These are phyloP conservation scores for Arachnomyces sp. DNA, from an alignment of 2,329 filamentous ascomycete species.

Conservation along the genomic window DNA sequence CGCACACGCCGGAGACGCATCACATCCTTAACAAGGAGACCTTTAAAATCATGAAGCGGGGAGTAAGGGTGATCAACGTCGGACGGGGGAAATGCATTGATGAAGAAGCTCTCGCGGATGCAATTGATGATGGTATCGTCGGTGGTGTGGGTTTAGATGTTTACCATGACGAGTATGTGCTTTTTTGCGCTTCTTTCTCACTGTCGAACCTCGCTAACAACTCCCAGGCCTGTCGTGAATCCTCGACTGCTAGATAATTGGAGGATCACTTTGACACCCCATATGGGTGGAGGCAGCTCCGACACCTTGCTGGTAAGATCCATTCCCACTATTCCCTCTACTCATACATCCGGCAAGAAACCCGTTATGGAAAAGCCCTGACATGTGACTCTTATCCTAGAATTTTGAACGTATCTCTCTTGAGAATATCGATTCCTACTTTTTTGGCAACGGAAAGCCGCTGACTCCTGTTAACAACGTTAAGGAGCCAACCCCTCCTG, in stretches of 20 bases:
- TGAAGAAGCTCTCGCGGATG: conserved; percentile 63
- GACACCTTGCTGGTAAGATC: conserved; percentile 10
- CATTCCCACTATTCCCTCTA: too few species aligned
- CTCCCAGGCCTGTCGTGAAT: conserved; percentile 10
- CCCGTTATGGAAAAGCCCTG: too few species aligned
- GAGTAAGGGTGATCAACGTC: conserved; percentile 67
- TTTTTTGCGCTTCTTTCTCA: not conserved
- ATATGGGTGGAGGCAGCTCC: conserved; percentile 11
- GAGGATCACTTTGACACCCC: conserved; percentile 12
- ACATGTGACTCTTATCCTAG: too few species aligned
- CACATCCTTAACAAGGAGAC: conserved; percentile 62
- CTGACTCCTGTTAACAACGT: conserved; percentile 13
- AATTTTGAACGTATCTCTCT: conserved; percentile 14
- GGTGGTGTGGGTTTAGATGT: conserved; percentile 65
- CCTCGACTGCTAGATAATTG: conserved; percentile 12
- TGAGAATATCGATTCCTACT: conserved; percentile 15
- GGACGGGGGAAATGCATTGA: conserved; percentile 68
- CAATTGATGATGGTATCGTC: conserved; percentile 58
- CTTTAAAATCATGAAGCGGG: conserved; percentile 63
- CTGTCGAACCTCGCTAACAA: not conserved
- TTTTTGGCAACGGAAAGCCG: conserved; percentile 13
- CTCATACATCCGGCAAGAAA: too few species aligned
- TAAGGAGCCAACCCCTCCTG: not conserved
- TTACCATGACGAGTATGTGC: conserved; percentile 56
- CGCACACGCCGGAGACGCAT: conserved; percentile 46